Conservation (phyloP, 192 early-diverging fungal genomes). For the Coemansia sp. region DNA sequence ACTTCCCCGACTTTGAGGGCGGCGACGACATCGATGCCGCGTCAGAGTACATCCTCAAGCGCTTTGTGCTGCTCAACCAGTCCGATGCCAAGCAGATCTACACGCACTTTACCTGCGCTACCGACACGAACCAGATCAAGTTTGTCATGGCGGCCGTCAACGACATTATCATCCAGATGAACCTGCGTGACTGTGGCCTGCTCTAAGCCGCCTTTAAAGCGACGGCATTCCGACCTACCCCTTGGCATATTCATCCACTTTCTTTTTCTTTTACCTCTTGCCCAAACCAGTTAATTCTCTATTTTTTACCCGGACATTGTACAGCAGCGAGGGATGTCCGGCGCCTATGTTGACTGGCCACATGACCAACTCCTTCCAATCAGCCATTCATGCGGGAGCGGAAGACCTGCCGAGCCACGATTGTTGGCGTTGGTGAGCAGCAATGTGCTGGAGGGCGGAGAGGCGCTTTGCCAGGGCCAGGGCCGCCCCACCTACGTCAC, state of each 20-base stretch:
- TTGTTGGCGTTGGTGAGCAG: not conserved
- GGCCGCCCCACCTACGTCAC: not conserved
- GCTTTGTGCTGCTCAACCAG: slow-evolving; percentile 80
- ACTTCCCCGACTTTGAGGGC: slow-evolving; percentile 84
- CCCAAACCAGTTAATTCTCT: not conserved
- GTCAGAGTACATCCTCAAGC: slow-evolving; percentile 82
- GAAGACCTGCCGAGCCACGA: too few relatives aligned
- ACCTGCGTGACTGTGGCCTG: slow-evolving; percentile 75
- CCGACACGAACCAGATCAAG: slow-evolving; percentile 84
- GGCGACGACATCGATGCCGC: slow-evolving; percentile 78
- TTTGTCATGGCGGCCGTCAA: slow-evolving; percentile 91
- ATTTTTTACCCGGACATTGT: too few relatives aligned
- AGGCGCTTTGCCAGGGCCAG: not conserved
- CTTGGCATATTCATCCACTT: not conserved
- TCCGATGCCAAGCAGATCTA: slow-evolving; percentile 81
- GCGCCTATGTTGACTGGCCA: not conserved
- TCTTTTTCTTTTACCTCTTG: not conserved
- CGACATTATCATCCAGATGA: slow-evolving; percentile 83
- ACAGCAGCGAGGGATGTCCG: not conserved
- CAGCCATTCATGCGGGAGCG: not conserved
- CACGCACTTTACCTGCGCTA: slow-evolving; percentile 86
- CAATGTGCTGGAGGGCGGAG: too few relatives aligned
- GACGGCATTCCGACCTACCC: not conserved
- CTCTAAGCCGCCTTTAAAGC: slow-evolving; percentile 52
- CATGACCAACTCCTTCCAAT: not conserved